These are phyloP conservation scores for Ophiorrhiza pumila DNA, from an alignment of 257 asterid species.

Conservation along the genomic window DNA sequence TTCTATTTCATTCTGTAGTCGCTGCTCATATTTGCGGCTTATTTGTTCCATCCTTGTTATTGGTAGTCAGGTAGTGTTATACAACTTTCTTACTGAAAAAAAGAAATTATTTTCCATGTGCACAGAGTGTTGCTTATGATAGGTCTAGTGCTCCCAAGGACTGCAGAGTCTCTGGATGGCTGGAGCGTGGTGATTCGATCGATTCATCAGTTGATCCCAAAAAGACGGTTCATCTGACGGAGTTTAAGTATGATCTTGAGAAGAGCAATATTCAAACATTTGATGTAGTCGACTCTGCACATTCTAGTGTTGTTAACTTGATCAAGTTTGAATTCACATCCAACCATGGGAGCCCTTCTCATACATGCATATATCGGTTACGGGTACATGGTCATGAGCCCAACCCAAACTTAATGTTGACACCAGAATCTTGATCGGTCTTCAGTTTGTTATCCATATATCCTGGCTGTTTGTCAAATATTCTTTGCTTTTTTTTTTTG, in stretches of 20 bases:
- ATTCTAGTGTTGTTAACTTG: conserved; percentile 46
- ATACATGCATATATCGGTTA: conserved; percentile 84
- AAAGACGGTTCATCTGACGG: conserved; percentile 53
- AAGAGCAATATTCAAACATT: conserved; percentile 78
- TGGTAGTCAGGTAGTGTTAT: not conserved
- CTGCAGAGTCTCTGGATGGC: conserved; percentile 87
- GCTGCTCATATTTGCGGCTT: not conserved
- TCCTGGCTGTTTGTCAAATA: not conserved
- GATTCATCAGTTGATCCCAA: conserved; percentile 26
- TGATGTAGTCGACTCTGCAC: conserved; percentile 45
- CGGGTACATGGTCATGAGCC: conserved; percentile 83
- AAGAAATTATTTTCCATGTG: conserved; percentile 19
- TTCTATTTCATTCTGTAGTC: not conserved
- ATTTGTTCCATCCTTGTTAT: not conserved
- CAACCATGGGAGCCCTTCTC: conserved; percentile 71
- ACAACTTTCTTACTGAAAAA: not conserved
- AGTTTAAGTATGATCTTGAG: conserved; percentile 70
- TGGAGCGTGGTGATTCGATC: conserved; percentile 35
- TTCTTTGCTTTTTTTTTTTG: not conserved
- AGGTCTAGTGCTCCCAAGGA: conserved; percentile 92
- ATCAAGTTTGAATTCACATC: conserved; percentile 73
- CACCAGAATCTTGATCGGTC: conserved; percentile 38
- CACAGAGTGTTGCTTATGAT: conserved; percentile 87
- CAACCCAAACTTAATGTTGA: conserved; percentile 31
- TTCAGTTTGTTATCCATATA: conserved; percentile 8